Evolutionary conservation across 192 early-diverging fungal species (phyloP).

Genomic region (Gonapodya prolifera): DNA sequence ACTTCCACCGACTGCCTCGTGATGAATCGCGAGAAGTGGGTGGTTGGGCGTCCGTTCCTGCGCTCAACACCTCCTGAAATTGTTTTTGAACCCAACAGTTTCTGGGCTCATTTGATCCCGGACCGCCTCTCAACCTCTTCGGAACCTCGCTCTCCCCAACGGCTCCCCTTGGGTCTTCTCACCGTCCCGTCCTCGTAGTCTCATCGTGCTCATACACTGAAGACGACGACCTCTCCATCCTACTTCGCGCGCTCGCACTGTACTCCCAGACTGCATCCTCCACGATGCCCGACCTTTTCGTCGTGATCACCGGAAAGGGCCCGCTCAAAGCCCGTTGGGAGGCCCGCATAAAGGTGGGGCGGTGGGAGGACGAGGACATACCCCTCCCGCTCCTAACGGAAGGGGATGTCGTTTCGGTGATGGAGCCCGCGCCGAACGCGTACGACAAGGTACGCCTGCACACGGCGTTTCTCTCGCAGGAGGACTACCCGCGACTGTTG

Average conservation of each 20-base stretch:
- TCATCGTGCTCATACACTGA: conserved; percentile 90
- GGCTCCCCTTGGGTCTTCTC: neutral
- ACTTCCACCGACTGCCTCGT: conserved; percentile 52
- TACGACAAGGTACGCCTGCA: conserved; percentile 18
- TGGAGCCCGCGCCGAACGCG: conserved; percentile 51
- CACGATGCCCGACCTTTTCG: conserved; percentile 40
- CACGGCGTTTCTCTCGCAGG: conserved; percentile 66
- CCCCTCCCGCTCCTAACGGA: conserved; percentile 63
- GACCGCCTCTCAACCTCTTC: neutral
- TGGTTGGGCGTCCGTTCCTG: neutral
- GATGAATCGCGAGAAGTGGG: conserved; percentile 54
- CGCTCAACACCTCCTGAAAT: neutral
- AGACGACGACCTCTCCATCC: conserved; percentile 85
- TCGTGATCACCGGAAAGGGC: conserved; percentile 90
- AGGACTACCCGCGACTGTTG: conserved; percentile 78
- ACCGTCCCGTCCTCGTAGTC: conserved; percentile 69
- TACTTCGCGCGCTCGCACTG: conserved; percentile 44
- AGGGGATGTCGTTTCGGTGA: conserved; percentile 67
- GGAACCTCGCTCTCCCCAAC: neutral
- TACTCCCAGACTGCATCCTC: conserved; percentile 21
- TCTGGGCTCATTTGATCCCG: conserved; percentile 17
- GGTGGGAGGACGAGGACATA: conserved; percentile 17
- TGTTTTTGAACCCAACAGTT: conserved; percentile 16
- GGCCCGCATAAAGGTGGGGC: neutral
- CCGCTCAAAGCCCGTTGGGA: conserved; percentile 40